A percentile compares a stretch with the other conserved stretches of the same genome.
Conservation (phyloP, 2,329 filamentous ascomycete species). For the Didymella pinodella region DNA sequence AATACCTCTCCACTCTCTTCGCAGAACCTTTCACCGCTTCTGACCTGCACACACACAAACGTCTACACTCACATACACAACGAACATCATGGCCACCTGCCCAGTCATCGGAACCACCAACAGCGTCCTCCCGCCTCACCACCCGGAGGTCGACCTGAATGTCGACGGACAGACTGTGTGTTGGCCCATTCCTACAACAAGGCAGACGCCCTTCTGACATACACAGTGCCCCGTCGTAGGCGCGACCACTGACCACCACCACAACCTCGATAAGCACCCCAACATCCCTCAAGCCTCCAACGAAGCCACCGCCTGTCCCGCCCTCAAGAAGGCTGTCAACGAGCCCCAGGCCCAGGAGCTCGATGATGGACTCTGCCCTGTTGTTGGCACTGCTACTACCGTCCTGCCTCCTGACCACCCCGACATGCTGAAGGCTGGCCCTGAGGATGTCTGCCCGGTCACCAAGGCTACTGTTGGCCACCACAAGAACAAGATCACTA, state of each 20-base stretch:
- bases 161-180: constrained; percentile 50
- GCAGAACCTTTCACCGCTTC: constrained; percentile 10
- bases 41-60: not conserved
- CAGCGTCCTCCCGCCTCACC: constrained; percentile 55
- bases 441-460: constrained; percentile 53
- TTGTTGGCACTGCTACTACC: constrained; percentile 54
- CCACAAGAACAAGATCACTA: constrained; percentile 53
- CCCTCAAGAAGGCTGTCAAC: constrained; percentile 50
- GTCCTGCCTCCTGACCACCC: constrained; percentile 56
- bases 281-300: constrained; percentile 36
- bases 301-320: constrained; percentile 53
- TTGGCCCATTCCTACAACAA: not conserved
- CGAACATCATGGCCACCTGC: constrained; percentile 35
- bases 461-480: constrained; percentile 56
- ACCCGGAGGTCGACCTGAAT: constrained; percentile 51
- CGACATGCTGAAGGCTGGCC: constrained; percentile 48
- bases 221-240: constrained; percentile 55
- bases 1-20: constrained; percentile 9
- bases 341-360: constrained; percentile 49
- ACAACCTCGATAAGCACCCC: constrained; percentile 54
- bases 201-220: not conserved
- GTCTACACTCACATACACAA: not conserved
- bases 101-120: constrained; percentile 55
- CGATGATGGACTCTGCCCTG: constrained; percentile 55
- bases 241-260: constrained; percentile 56